These are phyloP conservation scores for Schizochytrium sp. DNA, from an alignment of 108 stramenopile genomes.

Conservation along the genomic window DNA sequence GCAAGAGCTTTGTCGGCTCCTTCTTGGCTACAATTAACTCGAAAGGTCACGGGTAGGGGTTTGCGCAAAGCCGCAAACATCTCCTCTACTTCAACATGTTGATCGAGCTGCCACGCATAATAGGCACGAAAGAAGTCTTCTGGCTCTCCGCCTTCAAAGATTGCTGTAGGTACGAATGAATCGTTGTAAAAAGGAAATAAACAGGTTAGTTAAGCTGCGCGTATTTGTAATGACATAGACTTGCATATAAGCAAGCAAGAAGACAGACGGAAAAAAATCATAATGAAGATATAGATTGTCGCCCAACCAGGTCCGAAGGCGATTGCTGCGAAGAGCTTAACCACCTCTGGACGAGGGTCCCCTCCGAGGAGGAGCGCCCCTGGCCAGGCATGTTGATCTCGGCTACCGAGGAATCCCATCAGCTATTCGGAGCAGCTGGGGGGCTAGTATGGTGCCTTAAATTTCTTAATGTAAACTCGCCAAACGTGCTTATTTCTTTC, in stretches of 20 bases:
- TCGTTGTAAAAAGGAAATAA: background rate
- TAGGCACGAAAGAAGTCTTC: constrained; percentile 44
- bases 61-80: background rate
- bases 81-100: background rate
- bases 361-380: background rate
- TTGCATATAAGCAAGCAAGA: background rate
- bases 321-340: background rate
- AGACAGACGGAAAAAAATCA: background rate
- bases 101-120: background rate
- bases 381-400: background rate
- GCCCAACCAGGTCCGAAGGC: background rate
- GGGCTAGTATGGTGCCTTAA: constrained; percentile 19
- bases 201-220: too few species aligned
- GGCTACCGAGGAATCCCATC: constrained; percentile 53
- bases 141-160: constrained; percentile 38
- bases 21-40: background rate
- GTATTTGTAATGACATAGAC: background rate
- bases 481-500: too few species aligned
- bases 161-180: background rate
- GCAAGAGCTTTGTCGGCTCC: background rate
- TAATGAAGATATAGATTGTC: background rate
- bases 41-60: constrained; percentile 34
- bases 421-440: constrained; percentile 44
- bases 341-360: background rate
- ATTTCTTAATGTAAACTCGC: too few species aligned